Evolutionary conservation across 441 rosid genomes (phyloP).

Genomic region (Pelargonium australe): DNA sequence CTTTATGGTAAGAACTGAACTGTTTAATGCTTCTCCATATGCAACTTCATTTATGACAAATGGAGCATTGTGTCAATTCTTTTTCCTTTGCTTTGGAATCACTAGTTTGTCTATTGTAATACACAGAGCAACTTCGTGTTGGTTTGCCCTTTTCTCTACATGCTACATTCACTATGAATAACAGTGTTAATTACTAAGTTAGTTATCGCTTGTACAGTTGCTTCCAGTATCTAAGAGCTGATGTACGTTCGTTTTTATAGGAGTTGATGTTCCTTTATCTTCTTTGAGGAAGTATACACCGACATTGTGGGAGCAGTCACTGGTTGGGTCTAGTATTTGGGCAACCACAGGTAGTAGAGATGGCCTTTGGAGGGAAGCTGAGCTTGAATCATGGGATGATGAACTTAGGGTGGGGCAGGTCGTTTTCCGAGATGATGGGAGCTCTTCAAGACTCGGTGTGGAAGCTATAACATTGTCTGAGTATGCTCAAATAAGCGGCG

Average conservation of each 20-base stretch:
- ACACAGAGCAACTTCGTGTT: not conserved
- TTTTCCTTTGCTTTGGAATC: not conserved
- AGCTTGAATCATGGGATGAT: slow-evolving; percentile 90
- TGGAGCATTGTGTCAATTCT: not conserved
- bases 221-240: slow-evolving; percentile 19
- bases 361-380: slow-evolving; percentile 78
- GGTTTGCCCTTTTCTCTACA: too few relatives aligned
- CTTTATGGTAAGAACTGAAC: not conserved
- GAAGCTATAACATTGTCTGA: slow-evolving; percentile 53
- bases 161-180: not conserved
- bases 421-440: slow-evolving; percentile 70
- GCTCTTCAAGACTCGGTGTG: slow-evolving; percentile 48
- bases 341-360: slow-evolving; percentile 52
- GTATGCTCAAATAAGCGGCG: slow-evolving; percentile 53
- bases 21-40: not conserved
- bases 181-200: not conserved
- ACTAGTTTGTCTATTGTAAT: not conserved
- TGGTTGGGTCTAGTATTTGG: slow-evolving; percentile 79
- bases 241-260: slow-evolving; percentile 34
- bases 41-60: not conserved
- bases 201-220: slow-evolving; percentile 7
- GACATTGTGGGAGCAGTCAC: slow-evolving; percentile 60
- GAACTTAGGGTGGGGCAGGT: slow-evolving; percentile 51
- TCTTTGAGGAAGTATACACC: slow-evolving; percentile 59
- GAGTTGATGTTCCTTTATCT: slow-evolving; percentile 65